These are phyloP conservation scores for Aphanomyces stellatus DNA, from an alignment of 352 stramenopile genomes.

Conservation along the genomic window DNA sequence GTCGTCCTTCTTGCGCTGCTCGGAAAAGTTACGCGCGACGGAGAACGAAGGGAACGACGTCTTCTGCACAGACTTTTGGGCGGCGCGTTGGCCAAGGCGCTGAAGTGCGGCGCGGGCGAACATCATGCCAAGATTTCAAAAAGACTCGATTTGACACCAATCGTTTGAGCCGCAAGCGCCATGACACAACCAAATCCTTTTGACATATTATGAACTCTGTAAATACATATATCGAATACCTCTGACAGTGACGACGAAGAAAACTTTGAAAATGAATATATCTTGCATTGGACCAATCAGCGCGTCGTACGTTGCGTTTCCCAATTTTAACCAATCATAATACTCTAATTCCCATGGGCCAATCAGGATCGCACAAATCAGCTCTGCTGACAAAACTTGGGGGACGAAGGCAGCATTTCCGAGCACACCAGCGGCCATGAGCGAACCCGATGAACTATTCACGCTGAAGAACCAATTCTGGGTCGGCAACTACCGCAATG, in stretches of 20 bases:
- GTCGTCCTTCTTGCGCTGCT: neutral
- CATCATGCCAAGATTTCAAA: neutral
- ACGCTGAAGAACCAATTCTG: slow-evolving; percentile 97
- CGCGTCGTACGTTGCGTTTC: neutral
- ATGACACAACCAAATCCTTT: neutral
- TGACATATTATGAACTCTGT: neutral
- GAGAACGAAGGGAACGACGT: neutral
- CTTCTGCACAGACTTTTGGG: neutral
- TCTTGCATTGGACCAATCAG: neutral
- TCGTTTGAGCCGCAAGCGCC: neutral
- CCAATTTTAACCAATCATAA: neutral
- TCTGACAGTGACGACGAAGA: neutral
- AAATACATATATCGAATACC: neutral
- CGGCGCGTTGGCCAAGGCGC: neutral
- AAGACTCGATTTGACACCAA: slow-evolving; percentile 3
- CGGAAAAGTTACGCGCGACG: neutral
- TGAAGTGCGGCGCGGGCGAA: neutral
- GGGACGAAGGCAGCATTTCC: neutral
- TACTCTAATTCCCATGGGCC: neutral
- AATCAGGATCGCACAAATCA: slow-evolving; percentile 4
- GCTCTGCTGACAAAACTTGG: neutral
- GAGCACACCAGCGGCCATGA: slow-evolving; percentile 36
- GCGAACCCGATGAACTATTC: slow-evolving; percentile 96
- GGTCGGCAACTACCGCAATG: slow-evolving; percentile 94
- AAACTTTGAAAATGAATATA: neutral